Percentiles rank a stretch among this genome's conserved stretches.
These are phyloP conservation scores for Cryphonectria carpinicola DNA, from an alignment of 2,329 filamentous ascomycete species.

Conservation along the genomic window DNA sequence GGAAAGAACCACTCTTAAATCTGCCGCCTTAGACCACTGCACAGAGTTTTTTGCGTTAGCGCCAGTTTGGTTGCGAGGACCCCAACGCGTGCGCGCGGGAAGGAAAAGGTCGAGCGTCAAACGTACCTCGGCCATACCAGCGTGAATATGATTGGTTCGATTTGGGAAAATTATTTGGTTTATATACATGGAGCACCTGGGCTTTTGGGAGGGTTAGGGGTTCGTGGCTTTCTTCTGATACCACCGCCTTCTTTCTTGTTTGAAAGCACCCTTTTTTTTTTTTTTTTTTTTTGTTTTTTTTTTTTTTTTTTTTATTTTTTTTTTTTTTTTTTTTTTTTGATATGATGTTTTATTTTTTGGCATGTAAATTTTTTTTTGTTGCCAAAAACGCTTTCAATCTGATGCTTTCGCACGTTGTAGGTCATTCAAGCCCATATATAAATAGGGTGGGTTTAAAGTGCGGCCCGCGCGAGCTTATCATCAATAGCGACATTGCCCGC, in stretches of 20 bases:
- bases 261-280: not conserved
- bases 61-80: not conserved
- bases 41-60: slow-evolving; percentile 15
- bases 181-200: not conserved
- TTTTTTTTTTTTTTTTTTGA: too few species aligned
- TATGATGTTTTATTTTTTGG: not conserved
- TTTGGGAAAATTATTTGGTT: not conserved
- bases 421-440: too few species aligned
- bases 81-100: not conserved
- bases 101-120: slow-evolving; percentile 13
- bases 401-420: too few species aligned
- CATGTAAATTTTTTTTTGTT: too few species aligned
- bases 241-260: too few species aligned
- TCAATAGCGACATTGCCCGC: not conserved
- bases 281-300: too few species aligned
- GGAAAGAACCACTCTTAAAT: slow-evolving; percentile 1
- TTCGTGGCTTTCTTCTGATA: not conserved
- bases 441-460: too few species aligned
- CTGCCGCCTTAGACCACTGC: slow-evolving; percentile 27
- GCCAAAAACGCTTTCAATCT: too few species aligned
- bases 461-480: not conserved
- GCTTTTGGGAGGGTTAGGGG: not conserved
- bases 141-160: slow-evolving; percentile 24
- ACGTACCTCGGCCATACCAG: slow-evolving; percentile 28
- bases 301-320: not conserved